Conservation (phyloP, 148 eudicot genomes). For the Rhododendron molle region DNA sequence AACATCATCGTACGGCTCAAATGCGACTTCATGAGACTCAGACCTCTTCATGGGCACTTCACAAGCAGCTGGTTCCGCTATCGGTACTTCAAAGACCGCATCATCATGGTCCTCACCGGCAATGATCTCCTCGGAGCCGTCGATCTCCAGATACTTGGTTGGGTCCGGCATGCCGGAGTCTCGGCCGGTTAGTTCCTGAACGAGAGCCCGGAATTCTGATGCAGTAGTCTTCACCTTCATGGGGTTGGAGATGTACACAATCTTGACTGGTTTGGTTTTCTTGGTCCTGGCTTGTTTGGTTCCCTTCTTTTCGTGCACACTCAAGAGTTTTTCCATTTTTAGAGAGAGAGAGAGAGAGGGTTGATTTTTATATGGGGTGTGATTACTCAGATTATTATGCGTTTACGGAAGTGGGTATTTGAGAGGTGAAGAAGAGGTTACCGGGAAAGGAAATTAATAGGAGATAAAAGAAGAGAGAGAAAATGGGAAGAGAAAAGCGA, state of each 20-base stretch:
- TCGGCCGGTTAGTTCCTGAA: constrained; percentile 51
- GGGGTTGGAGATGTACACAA: constrained; percentile 62
- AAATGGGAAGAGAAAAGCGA: neutral
- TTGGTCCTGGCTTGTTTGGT: constrained; percentile 13
- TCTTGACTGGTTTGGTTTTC: constrained; percentile 36
- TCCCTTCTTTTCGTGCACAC: constrained; percentile 16
- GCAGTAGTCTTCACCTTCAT: constrained; percentile 37
- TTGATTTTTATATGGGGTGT: neutral
- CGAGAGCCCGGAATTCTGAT: constrained; percentile 44
- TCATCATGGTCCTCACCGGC: neutral
- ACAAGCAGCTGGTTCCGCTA: neutral
- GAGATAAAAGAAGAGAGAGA: neutral
- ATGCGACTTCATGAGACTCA: constrained; percentile 2
- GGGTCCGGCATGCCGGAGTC: constrained; percentile 25
- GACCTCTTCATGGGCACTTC: neutral
- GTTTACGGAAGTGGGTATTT: neutral
- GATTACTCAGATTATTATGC: neutral
- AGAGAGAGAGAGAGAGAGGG: neutral
- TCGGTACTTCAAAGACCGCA: neutral
- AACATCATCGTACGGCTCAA: constrained; percentile 12
- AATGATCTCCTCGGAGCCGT: neutral
- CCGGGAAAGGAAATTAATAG: neutral
- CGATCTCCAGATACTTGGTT: neutral
- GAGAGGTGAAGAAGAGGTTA: neutral
- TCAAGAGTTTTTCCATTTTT: constrained; percentile 13